Evolutionary conservation across 2,329 filamentous ascomycete species (phyloP).

Genomic region (Ophiostoma ulmi): DNA sequence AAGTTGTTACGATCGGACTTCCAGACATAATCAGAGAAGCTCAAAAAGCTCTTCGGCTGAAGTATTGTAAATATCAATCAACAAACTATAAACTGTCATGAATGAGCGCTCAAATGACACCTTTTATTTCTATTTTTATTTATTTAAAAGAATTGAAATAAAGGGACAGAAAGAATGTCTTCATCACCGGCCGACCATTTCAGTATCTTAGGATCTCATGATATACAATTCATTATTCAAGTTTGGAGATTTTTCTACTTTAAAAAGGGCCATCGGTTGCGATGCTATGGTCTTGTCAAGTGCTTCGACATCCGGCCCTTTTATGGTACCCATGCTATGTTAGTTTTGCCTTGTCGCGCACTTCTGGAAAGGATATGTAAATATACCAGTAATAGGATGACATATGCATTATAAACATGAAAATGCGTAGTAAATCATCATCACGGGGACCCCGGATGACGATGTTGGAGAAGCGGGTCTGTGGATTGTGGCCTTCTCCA

Average conservation of each 20-base stretch:
- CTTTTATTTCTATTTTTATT: not conserved
- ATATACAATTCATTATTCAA: not conserved
- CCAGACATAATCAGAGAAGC: too few relatives aligned
- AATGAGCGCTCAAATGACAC: too few relatives aligned
- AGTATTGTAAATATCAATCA: too few relatives aligned
- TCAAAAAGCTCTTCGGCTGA: too few relatives aligned
- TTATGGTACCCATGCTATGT: constrained; percentile 1
- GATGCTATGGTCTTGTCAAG: not conserved
- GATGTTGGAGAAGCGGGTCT: not conserved
- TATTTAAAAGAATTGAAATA: not conserved
- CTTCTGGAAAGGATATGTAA: not conserved
- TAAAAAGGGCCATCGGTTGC: not conserved
- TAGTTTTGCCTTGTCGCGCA: not conserved
- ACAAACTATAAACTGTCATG: too few relatives aligned
- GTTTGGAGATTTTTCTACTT: not conserved
- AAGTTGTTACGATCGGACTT: too few relatives aligned
- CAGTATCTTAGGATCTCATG: not conserved
- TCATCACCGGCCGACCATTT: too few relatives aligned
- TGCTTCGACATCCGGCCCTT: constrained; percentile 9
- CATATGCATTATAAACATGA: not conserved
- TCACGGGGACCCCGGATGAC: not conserved
- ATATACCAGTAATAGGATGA: not conserved
- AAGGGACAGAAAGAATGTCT: too few relatives aligned
- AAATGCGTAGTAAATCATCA: not conserved
- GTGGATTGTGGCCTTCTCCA: not conserved